A percentile compares a stretch with the other conserved stretches of the same genome.
Conservation (phyloP, 495 filamentous ascomycete species). For the Penicillium riverlandense region DNA sequence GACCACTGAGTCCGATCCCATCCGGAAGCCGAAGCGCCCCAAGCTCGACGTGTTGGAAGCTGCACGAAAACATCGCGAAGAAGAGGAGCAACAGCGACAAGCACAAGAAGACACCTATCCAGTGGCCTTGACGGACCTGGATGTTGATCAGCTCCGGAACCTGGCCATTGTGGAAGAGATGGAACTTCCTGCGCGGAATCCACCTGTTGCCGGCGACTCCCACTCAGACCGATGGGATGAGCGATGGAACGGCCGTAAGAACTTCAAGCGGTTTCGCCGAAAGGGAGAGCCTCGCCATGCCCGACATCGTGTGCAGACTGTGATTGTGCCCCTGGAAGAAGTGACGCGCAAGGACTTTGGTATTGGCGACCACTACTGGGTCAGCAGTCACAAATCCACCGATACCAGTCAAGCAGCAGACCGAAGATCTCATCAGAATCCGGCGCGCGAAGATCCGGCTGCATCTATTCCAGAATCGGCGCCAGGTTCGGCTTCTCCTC, state of each 20-base stretch:
- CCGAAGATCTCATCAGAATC: conserved; percentile 10
- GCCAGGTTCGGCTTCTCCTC: not conserved
- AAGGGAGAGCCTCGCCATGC: conserved; percentile 40
- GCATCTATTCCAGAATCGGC: conserved; percentile 8
- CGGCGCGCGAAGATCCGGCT: not conserved
- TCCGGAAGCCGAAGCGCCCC: conserved; percentile 36
- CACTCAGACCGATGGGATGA: conserved; percentile 73
- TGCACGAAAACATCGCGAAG: conserved; percentile 58
- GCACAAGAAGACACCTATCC: conserved; percentile 42
- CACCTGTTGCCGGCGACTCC: conserved; percentile 22
- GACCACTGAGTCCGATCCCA: conserved; percentile 10
- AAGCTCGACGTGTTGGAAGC: conserved; percentile 65
- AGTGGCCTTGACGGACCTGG: conserved; percentile 48
- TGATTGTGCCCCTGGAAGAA: conserved; percentile 76
- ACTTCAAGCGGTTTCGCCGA: conserved; percentile 86
- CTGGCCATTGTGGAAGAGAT: conserved; percentile 78
- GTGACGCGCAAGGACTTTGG: conserved; percentile 72
- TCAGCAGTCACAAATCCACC: conserved; percentile 24
- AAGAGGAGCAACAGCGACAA: conserved; percentile 35
- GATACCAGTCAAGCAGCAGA: conserved; percentile 13
- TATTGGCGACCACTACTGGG: conserved; percentile 79
- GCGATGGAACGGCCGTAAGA: conserved; percentile 90
- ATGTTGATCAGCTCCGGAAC: conserved; percentile 63
- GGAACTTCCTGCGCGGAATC: conserved; percentile 42
- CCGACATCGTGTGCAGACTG: conserved; percentile 43